Evolutionary conservation across 2,329 filamentous ascomycete genomes (phyloP).

Genomic region (Fonsecaea monophora): DNA sequence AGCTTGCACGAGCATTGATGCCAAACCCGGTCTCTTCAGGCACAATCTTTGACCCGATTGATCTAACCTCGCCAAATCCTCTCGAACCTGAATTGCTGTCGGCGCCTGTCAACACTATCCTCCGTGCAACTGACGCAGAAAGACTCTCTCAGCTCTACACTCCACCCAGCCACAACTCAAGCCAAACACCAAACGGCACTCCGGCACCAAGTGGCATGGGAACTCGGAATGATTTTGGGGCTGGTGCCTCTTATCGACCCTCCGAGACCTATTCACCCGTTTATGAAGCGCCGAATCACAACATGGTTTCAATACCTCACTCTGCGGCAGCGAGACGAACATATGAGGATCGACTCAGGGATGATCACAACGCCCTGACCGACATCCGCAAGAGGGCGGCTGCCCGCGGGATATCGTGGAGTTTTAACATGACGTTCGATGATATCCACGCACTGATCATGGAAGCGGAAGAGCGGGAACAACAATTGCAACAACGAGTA

Average conservation of each 20-base stretch:
- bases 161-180: not conserved
- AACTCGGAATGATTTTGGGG: not conserved
- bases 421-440: slow-evolving; percentile 35
- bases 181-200: slow-evolving; percentile 5
- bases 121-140: slow-evolving; percentile 29
- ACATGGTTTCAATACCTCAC: not conserved
- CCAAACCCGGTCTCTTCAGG: slow-evolving; percentile 29
- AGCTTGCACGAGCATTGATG: slow-evolving; percentile 30
- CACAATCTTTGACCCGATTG: slow-evolving; percentile 19
- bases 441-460: slow-evolving; percentile 26
- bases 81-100: slow-evolving; percentile 27
- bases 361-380: slow-evolving; percentile 28
- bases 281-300: not conserved
- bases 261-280: not conserved
- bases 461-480: slow-evolving; percentile 24
- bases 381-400: slow-evolving; percentile 29
- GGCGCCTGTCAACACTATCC: slow-evolving; percentile 36
- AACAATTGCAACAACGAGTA: slow-evolving; percentile 5
- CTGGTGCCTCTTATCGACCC: not conserved
- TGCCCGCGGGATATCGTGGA: slow-evolving; percentile 27
- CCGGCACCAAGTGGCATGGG: slow-evolving; percentile 1
- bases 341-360: slow-evolving; percentile 31
- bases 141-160: slow-evolving; percentile 25
- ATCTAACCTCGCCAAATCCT: slow-evolving; percentile 15
- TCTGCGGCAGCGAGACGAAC: slow-evolving; percentile 10